These are phyloP conservation scores for Cyberlindnera petersonii DNA, from an alignment of 805 yeast species.

Conservation along the genomic window DNA sequence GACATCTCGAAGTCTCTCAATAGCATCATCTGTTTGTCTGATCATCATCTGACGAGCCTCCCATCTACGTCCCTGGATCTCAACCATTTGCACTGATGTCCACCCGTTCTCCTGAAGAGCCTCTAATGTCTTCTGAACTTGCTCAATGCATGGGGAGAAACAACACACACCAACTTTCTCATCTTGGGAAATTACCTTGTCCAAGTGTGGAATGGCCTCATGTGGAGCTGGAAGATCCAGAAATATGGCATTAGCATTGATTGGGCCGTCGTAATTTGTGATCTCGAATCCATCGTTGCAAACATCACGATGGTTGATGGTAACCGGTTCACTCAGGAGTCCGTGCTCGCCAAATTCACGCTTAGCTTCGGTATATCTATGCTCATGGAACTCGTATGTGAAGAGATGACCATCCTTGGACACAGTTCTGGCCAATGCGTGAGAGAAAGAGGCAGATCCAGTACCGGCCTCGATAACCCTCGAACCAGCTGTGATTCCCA, in stretches of 20 bases:
- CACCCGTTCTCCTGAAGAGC: constrained; percentile 75
- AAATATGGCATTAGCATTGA: constrained; percentile 74
- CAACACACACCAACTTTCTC: constrained; percentile 77
- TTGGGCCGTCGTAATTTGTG: constrained; percentile 30
- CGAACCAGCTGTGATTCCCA: constrained; percentile 69
- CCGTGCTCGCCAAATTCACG: constrained; percentile 74
- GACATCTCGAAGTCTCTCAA: constrained; percentile 76
- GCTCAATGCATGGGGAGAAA: constrained; percentile 97
- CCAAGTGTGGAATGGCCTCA: constrained; percentile 82
- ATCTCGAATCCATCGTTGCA: constrained; percentile 80
- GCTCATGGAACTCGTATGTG: constrained; percentile 89
- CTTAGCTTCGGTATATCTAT: constrained; percentile 74
- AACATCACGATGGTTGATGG: constrained; percentile 86
- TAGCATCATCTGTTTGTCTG: constrained; percentile 72
- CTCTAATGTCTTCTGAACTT: constrained; percentile 82
- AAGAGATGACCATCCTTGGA: constrained; percentile 53
- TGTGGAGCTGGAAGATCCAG: constrained; percentile 96
- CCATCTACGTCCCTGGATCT: constrained; percentile 78
- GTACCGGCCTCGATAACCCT: constrained; percentile 96
- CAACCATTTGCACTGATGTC: constrained; percentile 88
- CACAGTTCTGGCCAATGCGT: constrained; percentile 81
- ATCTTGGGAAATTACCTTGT: constrained; percentile 48
- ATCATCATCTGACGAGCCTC: constrained; percentile 90
- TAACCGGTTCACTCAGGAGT: constrained; percentile 44
- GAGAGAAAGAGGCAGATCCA: constrained; percentile 94